Evolutionary conservation across 352 stramenopile species (phyloP).

Genomic region (Phytophthora foliorum): DNA sequence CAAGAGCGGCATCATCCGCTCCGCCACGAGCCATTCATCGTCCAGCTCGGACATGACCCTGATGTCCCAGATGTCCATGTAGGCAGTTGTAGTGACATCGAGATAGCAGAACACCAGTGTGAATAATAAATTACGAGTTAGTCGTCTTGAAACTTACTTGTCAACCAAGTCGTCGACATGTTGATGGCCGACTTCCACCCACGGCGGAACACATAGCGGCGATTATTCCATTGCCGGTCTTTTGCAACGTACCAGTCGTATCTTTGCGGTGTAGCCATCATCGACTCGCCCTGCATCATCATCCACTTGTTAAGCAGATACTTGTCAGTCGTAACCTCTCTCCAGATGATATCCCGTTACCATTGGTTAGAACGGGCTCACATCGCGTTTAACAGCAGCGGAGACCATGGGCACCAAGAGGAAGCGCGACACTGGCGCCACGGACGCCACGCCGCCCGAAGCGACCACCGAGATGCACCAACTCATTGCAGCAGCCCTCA

Average conservation of each 20-base stretch:
- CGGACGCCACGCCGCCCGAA: conserved; percentile 18
- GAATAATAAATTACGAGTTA: conserved; percentile 41
- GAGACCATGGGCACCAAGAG: conserved; percentile 34
- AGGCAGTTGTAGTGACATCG: conserved; percentile 4
- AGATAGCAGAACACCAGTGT: conserved; percentile 21
- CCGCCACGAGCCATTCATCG: conserved; percentile 34
- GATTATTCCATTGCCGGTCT: no score
- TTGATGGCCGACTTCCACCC: no score
- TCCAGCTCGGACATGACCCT: conserved; percentile 40
- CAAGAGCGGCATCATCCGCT: conserved; percentile 40
- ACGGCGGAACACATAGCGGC: no score
- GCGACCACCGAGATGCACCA: conserved; percentile 23
- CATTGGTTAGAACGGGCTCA: conserved; percentile 19
- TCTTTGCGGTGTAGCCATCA: not conserved
- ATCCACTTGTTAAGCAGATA: conserved; percentile 5
- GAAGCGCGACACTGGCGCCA: conserved; percentile 21
- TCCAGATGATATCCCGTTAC: not conserved
- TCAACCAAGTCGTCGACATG: no score
- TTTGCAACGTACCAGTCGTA: no score
- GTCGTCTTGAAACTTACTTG: not conserved
- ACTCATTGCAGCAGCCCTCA: conserved; percentile 16
- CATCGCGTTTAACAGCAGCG: conserved; percentile 11
- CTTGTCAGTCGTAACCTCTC: conserved; percentile 15
- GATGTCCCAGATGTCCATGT: conserved; percentile 32
- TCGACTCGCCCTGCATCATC: not conserved